A percentile compares a stretch with the other conserved stretches of the same genome.
These are phyloP conservation scores for Closterium sp. DNA, from an alignment of 139 green algal species.

Conservation along the genomic window DNA sequence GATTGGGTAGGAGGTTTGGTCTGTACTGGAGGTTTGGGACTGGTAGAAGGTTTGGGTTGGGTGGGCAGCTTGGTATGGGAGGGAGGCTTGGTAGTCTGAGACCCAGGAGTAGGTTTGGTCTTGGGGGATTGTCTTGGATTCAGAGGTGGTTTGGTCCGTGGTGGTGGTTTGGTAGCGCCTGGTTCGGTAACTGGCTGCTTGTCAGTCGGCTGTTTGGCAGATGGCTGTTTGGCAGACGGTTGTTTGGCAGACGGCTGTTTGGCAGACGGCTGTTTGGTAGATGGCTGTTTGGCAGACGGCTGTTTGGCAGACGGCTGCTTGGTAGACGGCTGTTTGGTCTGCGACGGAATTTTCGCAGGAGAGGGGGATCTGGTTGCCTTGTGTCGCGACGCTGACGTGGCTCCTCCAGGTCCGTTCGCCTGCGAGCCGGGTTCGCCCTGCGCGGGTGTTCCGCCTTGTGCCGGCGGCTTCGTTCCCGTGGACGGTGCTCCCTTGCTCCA, in stretches of 20 bases:
- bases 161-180: neutral
- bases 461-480: neutral
- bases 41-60: neutral
- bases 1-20: neutral
- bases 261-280: neutral
- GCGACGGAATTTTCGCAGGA: neutral
- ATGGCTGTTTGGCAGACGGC: neutral
- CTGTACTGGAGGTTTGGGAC: neutral
- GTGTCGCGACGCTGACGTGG: too few species aligned
- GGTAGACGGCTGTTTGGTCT: too few species aligned
- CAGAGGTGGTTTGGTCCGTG: neutral
- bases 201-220: neutral
- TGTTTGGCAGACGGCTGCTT: neutral
- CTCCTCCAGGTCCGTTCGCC: too few species aligned
- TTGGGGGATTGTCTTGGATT: neutral
- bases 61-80: neutral
- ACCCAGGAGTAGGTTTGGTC: neutral
- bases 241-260: neutral
- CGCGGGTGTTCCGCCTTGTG: neutral
- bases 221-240: neutral
- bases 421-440: neutral
- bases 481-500: neutral
- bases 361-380: neutral
- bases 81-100: neutral
- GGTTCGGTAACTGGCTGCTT: neutral